phyloP scores from a whole-genome alignment of 495 filamentous ascomycete species.

The Pseudevernia furfuracea region DNA sequence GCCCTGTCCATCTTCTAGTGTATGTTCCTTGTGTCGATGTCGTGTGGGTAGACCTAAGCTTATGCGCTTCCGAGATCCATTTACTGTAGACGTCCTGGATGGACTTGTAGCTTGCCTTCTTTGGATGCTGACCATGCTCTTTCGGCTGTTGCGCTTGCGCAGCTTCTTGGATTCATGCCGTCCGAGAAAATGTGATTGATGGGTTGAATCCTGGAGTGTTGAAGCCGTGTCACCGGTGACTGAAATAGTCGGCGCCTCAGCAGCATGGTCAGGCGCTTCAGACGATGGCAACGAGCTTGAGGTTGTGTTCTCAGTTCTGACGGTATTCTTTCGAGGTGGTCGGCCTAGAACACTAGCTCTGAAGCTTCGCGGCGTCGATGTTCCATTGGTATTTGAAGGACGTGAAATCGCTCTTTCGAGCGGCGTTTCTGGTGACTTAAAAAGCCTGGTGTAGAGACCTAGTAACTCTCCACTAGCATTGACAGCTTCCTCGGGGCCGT shows the following conservation, averaged over 20 bases:
- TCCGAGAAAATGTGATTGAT: slow-evolving; percentile 27
- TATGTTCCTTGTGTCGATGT: slow-evolving; percentile 4
- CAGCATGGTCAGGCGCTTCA: slow-evolving; percentile 5
- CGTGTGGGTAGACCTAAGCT: slow-evolving; percentile 4
- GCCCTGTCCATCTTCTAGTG: slow-evolving; percentile 8
- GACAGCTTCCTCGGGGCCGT: slow-evolving; percentile 74
- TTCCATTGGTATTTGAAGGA: slow-evolving; percentile 62
- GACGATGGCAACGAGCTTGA: slow-evolving; percentile 16
- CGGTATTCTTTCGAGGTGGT: slow-evolving; percentile 25
- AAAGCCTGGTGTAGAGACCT: slow-evolving; percentile 69
- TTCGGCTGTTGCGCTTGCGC: slow-evolving; percentile 41
- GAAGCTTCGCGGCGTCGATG: slow-evolving; percentile 64
- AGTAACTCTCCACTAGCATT: slow-evolving; percentile 77
- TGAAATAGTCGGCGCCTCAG: slow-evolving; percentile 42
- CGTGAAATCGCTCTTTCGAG: slow-evolving; percentile 32
- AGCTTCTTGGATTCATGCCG: slow-evolving; percentile 40
- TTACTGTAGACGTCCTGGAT: slow-evolving; percentile 1
- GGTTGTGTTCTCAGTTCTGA: slow-evolving; percentile 9
- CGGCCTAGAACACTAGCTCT: slow-evolving; percentile 68
- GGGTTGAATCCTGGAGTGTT: slow-evolving; percentile 19
- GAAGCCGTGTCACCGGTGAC: slow-evolving; percentile 40
- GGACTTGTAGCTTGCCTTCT: slow-evolving; percentile 25
- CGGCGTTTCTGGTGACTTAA: slow-evolving; percentile 47
- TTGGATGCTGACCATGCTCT: slow-evolving; percentile 34
- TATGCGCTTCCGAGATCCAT: slow-evolving; percentile 4